Evolutionary conservation across 2,329 filamentous ascomycete species (phyloP), one percentile per base, ranked within the genome.

Genomic region (Ceratocystis alfenasii): DNA sequence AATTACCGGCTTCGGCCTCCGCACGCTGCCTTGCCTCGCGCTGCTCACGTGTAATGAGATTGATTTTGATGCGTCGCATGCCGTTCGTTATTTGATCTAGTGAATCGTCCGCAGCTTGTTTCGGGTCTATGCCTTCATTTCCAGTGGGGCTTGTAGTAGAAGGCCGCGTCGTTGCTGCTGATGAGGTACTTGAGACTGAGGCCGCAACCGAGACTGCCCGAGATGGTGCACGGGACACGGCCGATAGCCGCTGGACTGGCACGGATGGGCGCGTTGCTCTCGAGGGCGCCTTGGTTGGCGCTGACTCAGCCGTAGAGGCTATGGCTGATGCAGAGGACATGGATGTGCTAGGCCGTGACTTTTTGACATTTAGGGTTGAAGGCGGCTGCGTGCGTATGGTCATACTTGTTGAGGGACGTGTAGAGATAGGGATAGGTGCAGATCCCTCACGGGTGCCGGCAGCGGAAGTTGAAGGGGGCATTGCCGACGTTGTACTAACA

Each of bases 61-160:
- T 85, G 70, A 87, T 83, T 71, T 81, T 85, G 67, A 87, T 82
- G 72, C 81, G 84, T 72, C 82, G 85, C 79, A 86, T 81, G 1
- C 81, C 80, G 45, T 76, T 77, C 0, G 83, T 81, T 68, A 87
- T 77, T 62, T 75, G 79, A 64, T 85, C 81, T 45, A 87, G 71
- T 62, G 80, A 80, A 61, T 78, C 75, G 2, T 66, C 62, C 4
- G 70, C 71, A 6, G 72, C 62, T 15, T 68, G 36, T 53, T n/a
- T 53, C 2, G 48, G 25, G 48, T 53, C 48, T 15, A 17, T 25
- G 12, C 8, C 36, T 3, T n/a, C 1, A 15, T 20, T 60, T 2
- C 57, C 65, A 28, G 59, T 67, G n/a, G 66, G 66, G 28, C 68
- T 66, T n/a, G 57, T 65, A 25, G 66, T 65, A 17, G 60, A 65